phyloP scores from a whole-genome alignment of 495 filamentous ascomycete species.

The Lichina pygmaea region DNA sequence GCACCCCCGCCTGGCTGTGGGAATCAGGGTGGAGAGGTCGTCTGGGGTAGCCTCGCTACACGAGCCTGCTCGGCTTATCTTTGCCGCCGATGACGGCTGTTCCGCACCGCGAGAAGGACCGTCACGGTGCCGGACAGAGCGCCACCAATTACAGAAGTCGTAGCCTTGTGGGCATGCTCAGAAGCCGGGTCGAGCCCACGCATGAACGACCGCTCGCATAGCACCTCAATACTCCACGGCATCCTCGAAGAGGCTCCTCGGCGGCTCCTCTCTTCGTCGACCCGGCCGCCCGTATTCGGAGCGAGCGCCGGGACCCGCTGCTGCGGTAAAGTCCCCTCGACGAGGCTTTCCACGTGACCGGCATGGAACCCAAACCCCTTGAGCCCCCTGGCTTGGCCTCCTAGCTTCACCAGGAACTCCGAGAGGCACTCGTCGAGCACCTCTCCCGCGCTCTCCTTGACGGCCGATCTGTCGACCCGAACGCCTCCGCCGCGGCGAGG shows the following conservation, averaged over 20 bases:
- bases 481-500: conserved; percentile 63
- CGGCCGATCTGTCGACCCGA: conserved; percentile 65
- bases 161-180: no score
- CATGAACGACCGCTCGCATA: not conserved
- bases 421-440: conserved; percentile 58
- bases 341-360: conserved; percentile 48
- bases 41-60: no score
- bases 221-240: conserved; percentile 29
- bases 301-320: conserved; percentile 74
- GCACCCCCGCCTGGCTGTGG: not conserved
- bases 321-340: conserved; percentile 89
- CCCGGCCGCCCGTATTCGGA: conserved; percentile 43
- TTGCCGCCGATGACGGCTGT: no score
- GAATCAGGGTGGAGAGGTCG: no score
- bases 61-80: no score
- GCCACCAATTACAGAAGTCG: no score
- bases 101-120: no score
- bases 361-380: conserved; percentile 55
- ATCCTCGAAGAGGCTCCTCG: conserved; percentile 34
- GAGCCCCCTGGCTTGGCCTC: conserved; percentile 72
- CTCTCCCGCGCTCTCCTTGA: conserved; percentile 72
- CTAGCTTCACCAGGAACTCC: conserved; percentile 53
- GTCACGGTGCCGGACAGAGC: no score
- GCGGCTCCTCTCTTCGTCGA: conserved; percentile 35
- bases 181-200: no score